Base-by-base conservation (phyloP, 1,139 yeast species). In the Pichia sp. region DNA sequence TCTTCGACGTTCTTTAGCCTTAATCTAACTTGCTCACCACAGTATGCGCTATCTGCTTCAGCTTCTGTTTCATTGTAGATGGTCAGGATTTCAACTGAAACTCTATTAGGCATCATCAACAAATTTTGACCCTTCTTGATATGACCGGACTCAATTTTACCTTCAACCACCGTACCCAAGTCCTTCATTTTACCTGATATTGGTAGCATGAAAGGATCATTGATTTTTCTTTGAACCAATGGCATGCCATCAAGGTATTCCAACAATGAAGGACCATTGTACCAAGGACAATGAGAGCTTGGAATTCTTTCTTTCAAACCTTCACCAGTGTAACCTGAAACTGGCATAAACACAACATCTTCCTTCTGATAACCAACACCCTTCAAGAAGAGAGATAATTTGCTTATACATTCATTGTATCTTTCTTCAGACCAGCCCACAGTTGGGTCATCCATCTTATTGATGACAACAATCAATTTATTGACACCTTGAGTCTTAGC, bases 251-350 rank as follows among this genome's bases (percentile, higher is more conserved):
- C 93, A 74, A 86, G 87, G 73, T 93, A 93, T 77, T 86, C 93
- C 73, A 87, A 82, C 71, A 87, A 83, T 71, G 93, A 87, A 85
- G 85, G 85, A 79, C 93, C 93, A 79, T 85, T 80, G 90, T 86
- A 86, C 95, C 95, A 87, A 72, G 90, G 82, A 77, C 88, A 84
- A 89, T 87, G 87, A 69, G 85, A 56, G 67, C 92, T 83, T 55
- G 87, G 70, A 19, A 19, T 19, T 19, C 23, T 19, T 78, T 87
- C 93, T 76, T 87, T 82, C 95, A 86, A 87, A 89, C 87, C 87
- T 81, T 87, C 95, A 82, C 95, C 95, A 81, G 86, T 86, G 92
- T 92, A 87, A 74, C 95, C 95, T 71, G 95, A 87, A 78, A 87
- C 86, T 76, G 95, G 95, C 69, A 86, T 93, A 84, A 87, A 87